Conservation (phyloP, 768 basidiomycete genomes). For the Omphalotus guepiniiformis region DNA sequence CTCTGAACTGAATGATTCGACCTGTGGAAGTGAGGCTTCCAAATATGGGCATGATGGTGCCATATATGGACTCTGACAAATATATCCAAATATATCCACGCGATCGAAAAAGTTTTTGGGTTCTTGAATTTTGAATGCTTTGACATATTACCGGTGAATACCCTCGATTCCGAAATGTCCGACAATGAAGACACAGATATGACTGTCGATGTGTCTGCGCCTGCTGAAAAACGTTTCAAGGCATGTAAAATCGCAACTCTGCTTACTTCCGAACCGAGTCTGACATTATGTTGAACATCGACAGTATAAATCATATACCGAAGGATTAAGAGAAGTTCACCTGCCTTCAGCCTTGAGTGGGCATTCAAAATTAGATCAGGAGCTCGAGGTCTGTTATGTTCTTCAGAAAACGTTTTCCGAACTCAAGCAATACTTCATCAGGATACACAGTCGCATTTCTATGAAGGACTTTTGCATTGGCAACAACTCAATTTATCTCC, state of each 20-base stretch:
- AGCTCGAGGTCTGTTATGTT: slow-evolving; percentile 33
- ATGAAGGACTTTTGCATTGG: slow-evolving; percentile 69
- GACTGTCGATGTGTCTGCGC: slow-evolving; percentile 2
- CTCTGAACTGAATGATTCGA: not conserved
- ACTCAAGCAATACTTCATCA: slow-evolving; percentile 23
- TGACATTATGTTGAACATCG: not conserved
- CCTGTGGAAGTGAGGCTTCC: no score
- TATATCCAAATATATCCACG: no score
- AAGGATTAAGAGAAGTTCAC: slow-evolving; percentile 44
- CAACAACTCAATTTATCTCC: slow-evolving; percentile 76
- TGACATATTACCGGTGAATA: no score
- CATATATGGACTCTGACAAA: no score
- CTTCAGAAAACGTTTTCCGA: not conserved
- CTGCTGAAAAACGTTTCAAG: slow-evolving; percentile 7
- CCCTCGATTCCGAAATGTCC: not conserved
- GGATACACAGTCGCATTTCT: slow-evolving; percentile 81
- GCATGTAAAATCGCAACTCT: not conserved
- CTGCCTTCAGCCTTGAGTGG: slow-evolving; percentile 41
- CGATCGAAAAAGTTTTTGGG: no score
- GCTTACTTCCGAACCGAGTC: not conserved
- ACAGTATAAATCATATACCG: slow-evolving; percentile 48
- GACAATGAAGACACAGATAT: slow-evolving; percentile 6
- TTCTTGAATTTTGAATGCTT: no score
- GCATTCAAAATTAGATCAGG: slow-evolving; percentile 38
- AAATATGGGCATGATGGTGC: no score